phyloP scores from a whole-genome alignment of 306 rosid species.

The Quercus ilex region DNA sequence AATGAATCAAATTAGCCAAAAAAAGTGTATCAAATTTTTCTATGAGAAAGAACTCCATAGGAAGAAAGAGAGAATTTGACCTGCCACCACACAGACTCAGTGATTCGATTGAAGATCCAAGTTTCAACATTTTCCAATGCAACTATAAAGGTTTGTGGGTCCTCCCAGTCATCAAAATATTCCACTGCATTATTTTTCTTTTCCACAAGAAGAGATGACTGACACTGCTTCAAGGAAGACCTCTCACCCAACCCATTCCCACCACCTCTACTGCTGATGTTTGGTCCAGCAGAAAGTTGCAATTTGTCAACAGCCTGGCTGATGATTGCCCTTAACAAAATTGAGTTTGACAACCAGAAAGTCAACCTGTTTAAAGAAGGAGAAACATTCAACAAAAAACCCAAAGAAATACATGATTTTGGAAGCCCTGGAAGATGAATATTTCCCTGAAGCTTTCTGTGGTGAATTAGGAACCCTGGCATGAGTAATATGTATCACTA shows the following conservation, averaged over 20 bases:
- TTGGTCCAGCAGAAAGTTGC: conserved; percentile 21
- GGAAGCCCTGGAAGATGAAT: not conserved
- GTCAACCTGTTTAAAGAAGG: conserved; percentile 65
- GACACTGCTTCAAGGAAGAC: conserved; percentile 4
- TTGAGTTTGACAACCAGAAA: conserved; percentile 84
- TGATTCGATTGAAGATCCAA: conserved; percentile 85
- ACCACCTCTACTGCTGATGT: conserved; percentile 20
- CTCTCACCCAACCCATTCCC: conserved; percentile 7
- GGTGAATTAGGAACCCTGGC: not conserved
- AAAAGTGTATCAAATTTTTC: not conserved
- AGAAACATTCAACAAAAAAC: conserved; percentile 5
- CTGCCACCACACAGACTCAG: conserved; percentile 99
- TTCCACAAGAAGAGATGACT: conserved; percentile 11
- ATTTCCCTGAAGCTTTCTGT: not conserved
- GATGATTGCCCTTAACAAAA: conserved; percentile 65
- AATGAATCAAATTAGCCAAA: conserved; percentile 29
- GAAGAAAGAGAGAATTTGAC: conserved; percentile 35
- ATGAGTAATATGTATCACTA: not conserved
- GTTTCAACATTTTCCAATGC: conserved; percentile 79
- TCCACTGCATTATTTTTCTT: conserved; percentile 32
- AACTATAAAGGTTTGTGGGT: conserved; percentile 44
- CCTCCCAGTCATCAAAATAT: conserved; percentile 45
- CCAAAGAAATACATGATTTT: not conserved
- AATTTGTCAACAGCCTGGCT: conserved; percentile 39
- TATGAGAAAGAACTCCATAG: not conserved